Evolutionary conservation across 495 filamentous ascomycete species (phyloP), one percentile per base, ranked within the genome.

Genomic region (Lasiosphaeria ovina): DNA sequence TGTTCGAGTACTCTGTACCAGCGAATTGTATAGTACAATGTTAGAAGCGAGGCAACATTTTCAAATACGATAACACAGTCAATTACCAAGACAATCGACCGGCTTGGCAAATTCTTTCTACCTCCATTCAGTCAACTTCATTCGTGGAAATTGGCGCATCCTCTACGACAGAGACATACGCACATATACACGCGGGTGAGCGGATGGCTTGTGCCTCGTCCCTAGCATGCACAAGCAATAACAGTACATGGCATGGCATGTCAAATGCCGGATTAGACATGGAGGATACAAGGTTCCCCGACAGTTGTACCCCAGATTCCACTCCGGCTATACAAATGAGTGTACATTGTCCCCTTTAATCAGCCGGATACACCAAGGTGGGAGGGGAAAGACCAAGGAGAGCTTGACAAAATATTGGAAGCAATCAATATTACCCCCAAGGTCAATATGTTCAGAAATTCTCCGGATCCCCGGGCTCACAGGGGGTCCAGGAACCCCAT

Each of bases 311-410:
- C 54, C 53, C 57, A 57, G 57, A 35, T 50, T 51, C 54, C 42
- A 31, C 10, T n/a, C 38, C 35, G 48, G 35, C 48, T 17, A 42
- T 55, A 36, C 35, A 35, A 10, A 3, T 24, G 12, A n/a, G 10
- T 38, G 53, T 17, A 24, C 55, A 34, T 38, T 44, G 31, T 38
- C 44, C 44, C 5, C 17, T 50, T 33, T 49, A 9, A 60, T 64
- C 62, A 64, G 62, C 58, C 62, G 57, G 40, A 54, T 51, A n/a
- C 32, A n/a, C 44, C 44, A 47, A 47, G 6, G 6, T 14, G 44
- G 6, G 44, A 47, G 44, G 44, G 42, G 42, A 40, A 38, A 4
- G 50, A 40, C 60, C 55, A 62, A 58, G 54, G 8, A 32, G 32
- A 33, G 33, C 16, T 8, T 3, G n/a, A 24, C 32, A 3, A 32